Percentiles rank a stretch among this genome's conserved stretches.
phyloP scores from a whole-genome alignment of 441 rosid genomes.

The Kokia cookei region DNA sequence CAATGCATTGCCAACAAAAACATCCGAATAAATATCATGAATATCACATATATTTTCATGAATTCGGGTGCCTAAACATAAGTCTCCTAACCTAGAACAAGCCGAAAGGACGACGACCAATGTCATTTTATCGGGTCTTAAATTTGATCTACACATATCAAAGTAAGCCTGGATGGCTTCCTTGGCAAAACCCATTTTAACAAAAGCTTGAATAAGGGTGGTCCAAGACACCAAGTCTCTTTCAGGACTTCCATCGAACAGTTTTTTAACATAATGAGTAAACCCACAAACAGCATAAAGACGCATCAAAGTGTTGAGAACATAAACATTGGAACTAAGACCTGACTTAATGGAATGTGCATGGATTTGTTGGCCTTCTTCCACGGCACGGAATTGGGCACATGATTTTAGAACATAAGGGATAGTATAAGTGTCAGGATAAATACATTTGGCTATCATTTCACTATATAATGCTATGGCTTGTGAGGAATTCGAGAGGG shows the following conservation, averaged over 20 bases:
- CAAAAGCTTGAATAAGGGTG: slow-evolving; percentile 19
- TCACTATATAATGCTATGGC: slow-evolving; percentile 19
- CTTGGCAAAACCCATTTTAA: slow-evolving; percentile 12
- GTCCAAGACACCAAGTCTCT: slow-evolving; percentile 22
- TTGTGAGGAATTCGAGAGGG: slow-evolving; percentile 13
- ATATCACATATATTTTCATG: slow-evolving; percentile 2
- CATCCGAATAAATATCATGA: slow-evolving; percentile 9
- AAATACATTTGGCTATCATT: slow-evolving; percentile 18
- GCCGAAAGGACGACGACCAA: slow-evolving; percentile 19
- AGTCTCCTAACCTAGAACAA: slow-evolving; percentile 18
- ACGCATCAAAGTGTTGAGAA: slow-evolving; percentile 28
- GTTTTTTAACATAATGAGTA: slow-evolving; percentile 14
- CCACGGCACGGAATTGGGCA: slow-evolving; percentile 10
- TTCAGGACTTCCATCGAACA: slow-evolving; percentile 16
- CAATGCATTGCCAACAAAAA: slow-evolving; percentile 15
- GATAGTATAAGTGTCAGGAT: slow-evolving; percentile 21
- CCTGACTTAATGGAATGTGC: slow-evolving; percentile 24
- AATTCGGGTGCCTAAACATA: slow-evolving; percentile 13
- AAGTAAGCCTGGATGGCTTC: slow-evolving; percentile 16
- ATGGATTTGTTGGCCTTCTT: slow-evolving; percentile 26
- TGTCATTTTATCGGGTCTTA: slow-evolving; percentile 14
- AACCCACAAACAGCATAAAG: slow-evolving; percentile 25
- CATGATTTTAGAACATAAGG: slow-evolving; percentile 33
- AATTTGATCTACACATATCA: slow-evolving; percentile 13
- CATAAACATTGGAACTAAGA: slow-evolving; percentile 23